These are phyloP conservation scores for Coniella lustricola DNA, from an alignment of 2,329 filamentous ascomycete genomes.

Conservation along the genomic window DNA sequence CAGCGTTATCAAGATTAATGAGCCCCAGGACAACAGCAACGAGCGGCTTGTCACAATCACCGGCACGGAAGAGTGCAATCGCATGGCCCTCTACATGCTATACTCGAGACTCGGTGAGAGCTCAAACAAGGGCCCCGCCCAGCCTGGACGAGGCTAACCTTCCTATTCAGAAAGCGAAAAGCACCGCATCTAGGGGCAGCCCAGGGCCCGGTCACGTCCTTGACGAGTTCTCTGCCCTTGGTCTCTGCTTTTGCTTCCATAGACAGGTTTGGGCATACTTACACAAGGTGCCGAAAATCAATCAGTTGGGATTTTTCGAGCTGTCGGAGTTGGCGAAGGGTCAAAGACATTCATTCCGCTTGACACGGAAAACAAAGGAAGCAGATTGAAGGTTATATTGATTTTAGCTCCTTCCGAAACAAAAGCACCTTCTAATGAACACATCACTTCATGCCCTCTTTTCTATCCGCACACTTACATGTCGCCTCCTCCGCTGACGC, in stretches of 20 bases:
- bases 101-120: slow-evolving; percentile 87
- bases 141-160: slow-evolving; percentile 11
- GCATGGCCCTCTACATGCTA: slow-evolving; percentile 99
- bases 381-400: slow-evolving; percentile 5
- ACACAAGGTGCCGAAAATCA: slow-evolving; percentile 5
- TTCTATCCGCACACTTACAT: slow-evolving; percentile 1
- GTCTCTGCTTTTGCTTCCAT: background rate
- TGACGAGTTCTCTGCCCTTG: background rate
- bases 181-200: slow-evolving; percentile 52
- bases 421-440: slow-evolving; percentile 15
- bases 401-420: slow-evolving; percentile 10
- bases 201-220: background rate
- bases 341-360: slow-evolving; percentile 5
- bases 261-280: slow-evolving; percentile 14
- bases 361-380: slow-evolving; percentile 2
- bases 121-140: slow-evolving; percentile 16
- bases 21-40: slow-evolving; percentile 98
- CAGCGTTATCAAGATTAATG: slow-evolving; percentile 99
- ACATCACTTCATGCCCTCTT: slow-evolving; percentile 13
- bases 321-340: slow-evolving; percentile 12
- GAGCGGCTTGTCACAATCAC: slow-evolving; percentile 96
- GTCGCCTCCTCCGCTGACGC: background rate
- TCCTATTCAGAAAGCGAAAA: slow-evolving; percentile 61
- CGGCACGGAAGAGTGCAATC: slow-evolving; percentile 95
- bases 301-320: slow-evolving; percentile 3